A percentile compares a stretch with the other conserved stretches of the same genome.
Evolutionary conservation across 371 early-diverging fungal genomes (phyloP).

Genomic region (Mortierella sp.): DNA sequence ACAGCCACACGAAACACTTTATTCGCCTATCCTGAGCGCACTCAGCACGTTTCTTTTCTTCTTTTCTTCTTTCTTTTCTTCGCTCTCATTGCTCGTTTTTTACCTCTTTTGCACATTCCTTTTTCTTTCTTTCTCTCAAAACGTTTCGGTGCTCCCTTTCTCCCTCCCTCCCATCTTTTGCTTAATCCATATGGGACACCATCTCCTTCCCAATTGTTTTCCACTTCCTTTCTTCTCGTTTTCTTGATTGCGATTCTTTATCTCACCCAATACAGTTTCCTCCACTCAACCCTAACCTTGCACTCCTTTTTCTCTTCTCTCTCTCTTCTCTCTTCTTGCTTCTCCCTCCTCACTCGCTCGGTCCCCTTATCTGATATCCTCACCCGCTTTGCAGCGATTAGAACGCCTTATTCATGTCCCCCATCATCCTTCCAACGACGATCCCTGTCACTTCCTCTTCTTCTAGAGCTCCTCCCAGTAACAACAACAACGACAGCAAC

Average conservation of each 20-base stretch:
- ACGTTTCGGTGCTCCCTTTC: neutral
- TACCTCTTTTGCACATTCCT: neutral
- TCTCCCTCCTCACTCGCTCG: neutral
- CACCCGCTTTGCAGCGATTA: slow-evolving; percentile 10
- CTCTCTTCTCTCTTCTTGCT: neutral
- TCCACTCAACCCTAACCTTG: neutral
- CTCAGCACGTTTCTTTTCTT: slow-evolving; percentile 1
- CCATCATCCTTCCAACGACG: slow-evolving; percentile 4
- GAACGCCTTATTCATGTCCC: neutral
- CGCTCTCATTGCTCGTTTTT: neutral
- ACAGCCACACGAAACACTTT: neutral
- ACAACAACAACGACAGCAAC: neutral
- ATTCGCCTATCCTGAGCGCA: neutral
- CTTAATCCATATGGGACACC: neutral
- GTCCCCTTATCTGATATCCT: neutral
- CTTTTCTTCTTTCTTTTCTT: neutral
- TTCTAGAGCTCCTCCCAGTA: neutral
- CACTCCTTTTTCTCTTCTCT: neutral
- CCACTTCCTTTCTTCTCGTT: neutral
- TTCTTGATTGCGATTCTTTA: neutral
- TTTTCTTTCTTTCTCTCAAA: neutral
- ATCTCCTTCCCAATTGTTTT: neutral
- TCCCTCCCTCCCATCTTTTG: neutral
- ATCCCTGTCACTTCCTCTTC: neutral
- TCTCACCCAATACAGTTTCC: neutral